Evolutionary conservation across 2,329 filamentous ascomycete species (phyloP), one percentile per base, ranked within the genome.

Genomic region (Beauveria australis): DNA sequence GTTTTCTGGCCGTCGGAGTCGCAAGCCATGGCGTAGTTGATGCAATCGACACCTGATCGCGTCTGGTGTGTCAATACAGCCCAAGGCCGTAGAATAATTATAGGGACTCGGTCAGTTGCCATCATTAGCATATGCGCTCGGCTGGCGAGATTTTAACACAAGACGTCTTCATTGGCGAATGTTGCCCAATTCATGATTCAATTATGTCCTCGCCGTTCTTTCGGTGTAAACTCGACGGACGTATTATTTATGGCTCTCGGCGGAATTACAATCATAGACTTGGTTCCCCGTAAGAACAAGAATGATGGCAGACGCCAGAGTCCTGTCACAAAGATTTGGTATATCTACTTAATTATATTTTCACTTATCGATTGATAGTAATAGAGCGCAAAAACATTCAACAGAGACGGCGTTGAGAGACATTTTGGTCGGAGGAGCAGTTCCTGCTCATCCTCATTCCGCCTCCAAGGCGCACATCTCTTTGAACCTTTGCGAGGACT

Each of bases 341-440:
- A 24, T 24, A 24, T 24, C 73, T 0, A 63, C 57, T 0, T 79
- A 73, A 48, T 79, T 80, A 0, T 56, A 53, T 33, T 9, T 33
- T 12, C 30, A 48, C 67, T 73, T 0, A 64, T 61, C 9, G 78
- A 70, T 5, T 70, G 63, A 60, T 77, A 79, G 0, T 78, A 78
- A 62, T 74, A 33, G 67, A 0, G 71, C 71, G 9, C 68, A 67
- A 22, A 80, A 66, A 55, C 79, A 81, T 16, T 72, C 0, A 81
- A 64, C 0, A 80, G 67, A 4, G 70, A 33, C 67, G 0, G 71
- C 67, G 1, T 64, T 67, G 0, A 78, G 66, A 1, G 66, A 66
- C 59, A 80, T 81, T 58, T 80, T 78, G 1, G 81, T 75, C 0
- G 79, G 79, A 0, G 78, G 81, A 1, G 77, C 78, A 0, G 76